Evolutionary conservation across 176 grass and related monocot species (phyloP).

Genomic region (Pharus latifolius): DNA sequence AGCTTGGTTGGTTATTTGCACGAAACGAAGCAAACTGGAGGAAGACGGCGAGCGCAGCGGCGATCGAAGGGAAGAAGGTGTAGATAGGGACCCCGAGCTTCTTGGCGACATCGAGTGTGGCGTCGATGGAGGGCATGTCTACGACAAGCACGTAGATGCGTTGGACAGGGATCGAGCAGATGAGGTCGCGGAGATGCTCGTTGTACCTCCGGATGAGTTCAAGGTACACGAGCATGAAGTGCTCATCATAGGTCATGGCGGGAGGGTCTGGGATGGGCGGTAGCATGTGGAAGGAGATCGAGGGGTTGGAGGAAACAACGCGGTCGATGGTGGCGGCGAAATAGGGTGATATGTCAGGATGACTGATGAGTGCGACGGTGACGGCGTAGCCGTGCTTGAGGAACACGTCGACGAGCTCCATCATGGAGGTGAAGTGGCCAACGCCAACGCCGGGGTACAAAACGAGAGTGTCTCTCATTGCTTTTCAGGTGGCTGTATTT

Average conservation of each 20-base stretch:
- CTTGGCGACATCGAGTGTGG: constrained; percentile 14
- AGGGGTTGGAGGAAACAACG: background rate
- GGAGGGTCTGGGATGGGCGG: background rate
- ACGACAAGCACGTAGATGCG: background rate
- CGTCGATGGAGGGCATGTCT: constrained; percentile 14
- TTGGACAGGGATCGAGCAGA: background rate
- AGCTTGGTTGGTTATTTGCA: background rate
- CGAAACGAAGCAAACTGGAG: background rate
- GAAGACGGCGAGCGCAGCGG: constrained; percentile 12
- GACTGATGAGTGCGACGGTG: background rate
- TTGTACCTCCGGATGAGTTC: constrained; percentile 1
- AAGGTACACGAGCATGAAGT: background rate
- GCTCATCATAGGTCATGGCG: background rate
- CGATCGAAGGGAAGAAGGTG: constrained; percentile 9
- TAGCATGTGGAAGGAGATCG: constrained; percentile 17
- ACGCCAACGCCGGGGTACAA: constrained; percentile 11
- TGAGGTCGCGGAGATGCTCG: background rate
- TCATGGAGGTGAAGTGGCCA: constrained; percentile 32
- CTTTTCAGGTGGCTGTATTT: too few species aligned
- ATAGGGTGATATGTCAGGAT: background rate
- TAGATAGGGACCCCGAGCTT: constrained; percentile 18
- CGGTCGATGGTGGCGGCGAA: background rate
- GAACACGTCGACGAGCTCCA: constrained; percentile 26
- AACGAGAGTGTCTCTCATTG: constrained; percentile 2
- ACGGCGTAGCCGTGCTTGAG: background rate